These are phyloP conservation scores for Phytophthora europaea DNA, from an alignment of 352 stramenopile genomes.

Conservation along the genomic window DNA sequence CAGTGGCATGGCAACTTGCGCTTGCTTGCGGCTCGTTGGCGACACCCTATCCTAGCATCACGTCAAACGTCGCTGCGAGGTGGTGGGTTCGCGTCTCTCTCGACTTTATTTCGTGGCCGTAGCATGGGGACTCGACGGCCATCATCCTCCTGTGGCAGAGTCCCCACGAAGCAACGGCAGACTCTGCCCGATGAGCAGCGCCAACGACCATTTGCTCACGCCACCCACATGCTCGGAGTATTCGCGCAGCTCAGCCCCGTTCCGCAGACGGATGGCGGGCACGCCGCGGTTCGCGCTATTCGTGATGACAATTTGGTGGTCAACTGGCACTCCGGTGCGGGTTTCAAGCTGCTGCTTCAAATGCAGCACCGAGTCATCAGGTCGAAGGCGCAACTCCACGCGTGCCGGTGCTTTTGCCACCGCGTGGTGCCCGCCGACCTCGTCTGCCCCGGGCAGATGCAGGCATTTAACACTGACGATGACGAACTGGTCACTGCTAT, in stretches of 20 bases:
- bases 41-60: neutral
- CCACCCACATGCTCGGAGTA: conserved; percentile 27
- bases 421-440: conserved; percentile 14
- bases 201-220: conserved; percentile 37
- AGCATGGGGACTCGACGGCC: conserved; percentile 4
- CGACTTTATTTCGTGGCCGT: conserved; percentile 9
- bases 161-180: conserved; percentile 26
- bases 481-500: conserved; percentile 10
- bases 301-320: conserved; percentile 45
- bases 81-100: neutral
- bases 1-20: conserved; percentile 23
- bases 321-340: conserved; percentile 26
- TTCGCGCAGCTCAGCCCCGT: conserved; percentile 29
- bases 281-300: conserved; percentile 12
- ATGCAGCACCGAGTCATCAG: conserved; percentile 34
- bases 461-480: conserved; percentile 39
- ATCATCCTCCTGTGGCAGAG: conserved; percentile 12
- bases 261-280: conserved; percentile 38
- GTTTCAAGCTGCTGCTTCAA: conserved; percentile 43
- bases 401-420: conserved; percentile 3
- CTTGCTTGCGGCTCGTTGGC: neutral
- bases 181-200: conserved; percentile 46
- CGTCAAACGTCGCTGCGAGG: neutral
- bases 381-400: conserved; percentile 32
- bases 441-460: conserved; percentile 17